Evolutionary conservation across 2,329 filamentous ascomycete species (phyloP).

Genomic region (Bimuria novae-zelandiae): DNA sequence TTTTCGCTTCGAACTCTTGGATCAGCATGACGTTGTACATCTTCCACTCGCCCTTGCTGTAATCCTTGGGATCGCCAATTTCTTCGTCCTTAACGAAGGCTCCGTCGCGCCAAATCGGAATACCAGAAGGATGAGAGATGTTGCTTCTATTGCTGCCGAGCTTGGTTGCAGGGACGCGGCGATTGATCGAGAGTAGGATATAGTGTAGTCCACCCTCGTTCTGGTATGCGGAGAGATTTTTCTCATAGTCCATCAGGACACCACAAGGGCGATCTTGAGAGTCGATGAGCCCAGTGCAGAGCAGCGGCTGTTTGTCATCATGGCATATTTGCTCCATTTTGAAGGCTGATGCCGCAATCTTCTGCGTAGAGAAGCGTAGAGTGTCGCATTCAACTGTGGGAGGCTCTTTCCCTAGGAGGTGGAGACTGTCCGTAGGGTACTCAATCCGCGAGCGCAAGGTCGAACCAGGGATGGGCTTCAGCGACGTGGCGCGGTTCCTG

Average conservation of each 20-base stretch:
- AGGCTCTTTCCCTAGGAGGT: constrained; percentile 24
- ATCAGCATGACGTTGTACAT: constrained; percentile 43
- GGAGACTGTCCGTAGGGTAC: constrained; percentile 32
- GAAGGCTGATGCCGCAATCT: constrained; percentile 34
- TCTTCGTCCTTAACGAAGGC: constrained; percentile 35
- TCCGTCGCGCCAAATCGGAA: constrained; percentile 37
- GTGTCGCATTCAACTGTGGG: constrained; percentile 24
- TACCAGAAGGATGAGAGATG: constrained; percentile 37
- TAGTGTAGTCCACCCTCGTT: constrained; percentile 30
- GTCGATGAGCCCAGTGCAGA: constrained; percentile 33
- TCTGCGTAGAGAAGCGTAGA: constrained; percentile 31
- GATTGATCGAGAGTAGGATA: constrained; percentile 34
- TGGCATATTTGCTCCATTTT: constrained; percentile 30
- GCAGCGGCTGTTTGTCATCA: constrained; percentile 15
- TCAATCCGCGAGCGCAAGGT: constrained; percentile 22
- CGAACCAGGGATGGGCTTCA: neutral
- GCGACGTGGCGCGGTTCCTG: constrained; percentile 19
- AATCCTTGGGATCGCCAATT: constrained; percentile 33
- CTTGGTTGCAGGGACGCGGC: constrained; percentile 25
- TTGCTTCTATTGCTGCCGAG: constrained; percentile 17
- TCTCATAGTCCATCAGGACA: constrained; percentile 38
- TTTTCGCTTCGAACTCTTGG: constrained; percentile 22
- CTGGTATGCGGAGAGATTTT: constrained; percentile 21
- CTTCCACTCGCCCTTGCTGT: constrained; percentile 31
- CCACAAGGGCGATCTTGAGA: constrained; percentile 30